phyloP scores from a whole-genome alignment of 768 basidiomycete species.

The Chiua virens region DNA sequence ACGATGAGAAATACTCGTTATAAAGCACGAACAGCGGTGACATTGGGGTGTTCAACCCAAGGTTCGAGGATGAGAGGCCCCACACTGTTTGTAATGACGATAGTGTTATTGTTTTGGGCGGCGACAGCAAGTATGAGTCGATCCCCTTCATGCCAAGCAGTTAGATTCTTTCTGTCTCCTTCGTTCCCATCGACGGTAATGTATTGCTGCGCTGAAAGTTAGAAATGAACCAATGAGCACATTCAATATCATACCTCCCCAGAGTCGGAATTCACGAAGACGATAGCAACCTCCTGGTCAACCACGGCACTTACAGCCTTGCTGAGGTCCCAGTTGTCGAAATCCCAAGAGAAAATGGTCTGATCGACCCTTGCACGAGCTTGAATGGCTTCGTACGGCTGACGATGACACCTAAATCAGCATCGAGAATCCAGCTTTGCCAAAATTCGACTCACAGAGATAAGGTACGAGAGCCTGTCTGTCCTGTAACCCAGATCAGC shows the following conservation, averaged over 20 bases:
- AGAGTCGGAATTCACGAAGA: constrained; percentile 81
- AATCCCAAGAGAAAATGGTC: constrained; percentile 64
- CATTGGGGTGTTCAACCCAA: constrained; percentile 77
- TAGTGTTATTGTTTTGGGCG: constrained; percentile 67
- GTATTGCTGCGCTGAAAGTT: constrained; percentile 39
- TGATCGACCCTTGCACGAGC: constrained; percentile 63
- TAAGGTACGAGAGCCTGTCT: constrained; percentile 72
- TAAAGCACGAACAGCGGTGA: constrained; percentile 56
- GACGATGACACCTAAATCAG: background rate
- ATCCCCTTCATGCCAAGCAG: constrained; percentile 38
- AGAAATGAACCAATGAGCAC: background rate
- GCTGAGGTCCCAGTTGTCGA: constrained; percentile 66
- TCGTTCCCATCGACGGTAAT: constrained; percentile 57
- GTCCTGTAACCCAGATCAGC: constrained; percentile 41
- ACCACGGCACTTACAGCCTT: constrained; percentile 48
- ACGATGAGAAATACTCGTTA: constrained; percentile 17
- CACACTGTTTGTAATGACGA: constrained; percentile 79
- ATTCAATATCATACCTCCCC: constrained; percentile 53
- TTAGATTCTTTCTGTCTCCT: constrained; percentile 38
- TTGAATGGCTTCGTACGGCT: constrained; percentile 85
- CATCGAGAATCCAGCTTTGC: background rate
- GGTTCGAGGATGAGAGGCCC: constrained; percentile 67
- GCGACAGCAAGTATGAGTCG: constrained; percentile 56
- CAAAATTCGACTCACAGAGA: constrained; percentile 50
- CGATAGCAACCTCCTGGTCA: constrained; percentile 63